These are phyloP conservation scores for Sporothrix pseudoabietina DNA, from an alignment of 2,329 filamentous ascomycete genomes.

Conservation along the genomic window DNA sequence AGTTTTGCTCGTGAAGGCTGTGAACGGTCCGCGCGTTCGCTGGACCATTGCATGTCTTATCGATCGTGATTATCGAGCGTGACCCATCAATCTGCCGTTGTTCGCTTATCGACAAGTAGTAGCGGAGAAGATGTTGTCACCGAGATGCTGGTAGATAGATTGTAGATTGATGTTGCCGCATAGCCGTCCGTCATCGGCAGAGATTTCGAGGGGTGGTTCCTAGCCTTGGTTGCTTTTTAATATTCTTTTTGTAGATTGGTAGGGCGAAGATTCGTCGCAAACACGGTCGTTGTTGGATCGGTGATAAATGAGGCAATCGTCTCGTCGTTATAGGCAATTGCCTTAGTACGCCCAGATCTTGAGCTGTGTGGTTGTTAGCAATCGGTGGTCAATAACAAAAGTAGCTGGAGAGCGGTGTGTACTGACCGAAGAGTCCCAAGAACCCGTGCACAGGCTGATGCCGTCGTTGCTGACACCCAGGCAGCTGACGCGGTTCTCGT, in stretches of 20 bases:
- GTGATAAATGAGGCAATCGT: conserved; percentile 27
- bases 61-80: neutral
- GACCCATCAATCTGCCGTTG: neutral
- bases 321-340: conserved; percentile 27
- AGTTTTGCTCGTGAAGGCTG: neutral
- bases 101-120: neutral
- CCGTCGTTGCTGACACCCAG: conserved; percentile 98
- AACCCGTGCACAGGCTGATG: conserved; percentile 98
- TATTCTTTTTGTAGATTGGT: neutral
- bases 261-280: neutral
- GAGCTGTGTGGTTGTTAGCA: conserved; percentile 58
- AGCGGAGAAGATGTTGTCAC: neutral
- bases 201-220: neutral
- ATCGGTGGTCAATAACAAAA: neutral
- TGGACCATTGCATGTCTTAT: neutral
- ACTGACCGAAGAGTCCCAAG: conserved; percentile 97
- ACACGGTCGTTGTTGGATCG: conserved; percentile 20
- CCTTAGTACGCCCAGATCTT: conserved; percentile 83
- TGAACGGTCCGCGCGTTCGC: neutral
- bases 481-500: conserved; percentile 99
- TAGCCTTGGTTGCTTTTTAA: conserved; percentile 1
- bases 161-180: neutral
- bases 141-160: neutral
- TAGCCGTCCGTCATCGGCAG: neutral
- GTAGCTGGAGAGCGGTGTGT: neutral